These are phyloP conservation scores for Dictyostelium discoideum DNA, from an alignment of 78 protist species.

Conservation along the genomic window dicty_2.7 NC_007088.5:3054501-3055000, in stretches of 20 bases:
- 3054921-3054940: background rate
- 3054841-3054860: background rate
- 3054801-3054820: background rate
- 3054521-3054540: background rate
- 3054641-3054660: no score
- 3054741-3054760: slow-evolving; percentile 2
- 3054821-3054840: slow-evolving; percentile 1
- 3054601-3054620: background rate
- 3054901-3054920: background rate
- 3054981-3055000: slow-evolving; percentile 2
- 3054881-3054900: background rate
- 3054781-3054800: slow-evolving; percentile 40
- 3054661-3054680: background rate
- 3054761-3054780: slow-evolving; percentile 1
- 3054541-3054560: background rate
- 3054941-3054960: background rate
- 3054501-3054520: background rate
- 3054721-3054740: background rate
- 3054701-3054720: background rate
- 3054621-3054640: background rate
- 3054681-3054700: background rate
- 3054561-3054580: background rate
- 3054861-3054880: background rate
- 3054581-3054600: background rate
- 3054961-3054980: background rate